phyloP scores from a whole-genome alignment of 352 stramenopile species.

The Phytophthora tentaculata region DNA sequence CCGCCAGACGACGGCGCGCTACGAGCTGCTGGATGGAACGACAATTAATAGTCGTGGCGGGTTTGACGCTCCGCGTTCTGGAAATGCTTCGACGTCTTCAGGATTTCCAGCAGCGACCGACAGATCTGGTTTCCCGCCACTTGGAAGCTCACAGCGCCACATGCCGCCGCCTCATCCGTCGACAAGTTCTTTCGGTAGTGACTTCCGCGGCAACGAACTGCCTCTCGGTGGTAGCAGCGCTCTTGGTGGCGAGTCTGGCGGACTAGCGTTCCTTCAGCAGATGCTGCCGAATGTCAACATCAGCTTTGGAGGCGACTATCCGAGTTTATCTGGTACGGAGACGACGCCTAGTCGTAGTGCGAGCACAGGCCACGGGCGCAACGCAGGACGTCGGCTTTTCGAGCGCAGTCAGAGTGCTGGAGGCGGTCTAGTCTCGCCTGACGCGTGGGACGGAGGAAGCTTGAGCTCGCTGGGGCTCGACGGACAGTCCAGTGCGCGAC shows the following conservation, averaged over 20 bases:
- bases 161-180: slow-evolving; percentile 34
- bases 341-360: slow-evolving; percentile 22
- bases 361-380: slow-evolving; percentile 17
- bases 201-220: slow-evolving; percentile 35
- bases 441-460: slow-evolving; percentile 41
- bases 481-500: slow-evolving; percentile 19
- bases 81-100: slow-evolving; percentile 25
- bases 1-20: slow-evolving; percentile 27
- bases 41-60: slow-evolving; percentile 34
- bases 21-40: slow-evolving; percentile 41
- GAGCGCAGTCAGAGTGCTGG: slow-evolving; percentile 45
- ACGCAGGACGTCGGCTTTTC: slow-evolving; percentile 41
- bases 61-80: slow-evolving; percentile 25
- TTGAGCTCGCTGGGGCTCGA: slow-evolving; percentile 40
- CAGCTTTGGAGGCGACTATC: slow-evolving; percentile 81
- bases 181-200: slow-evolving; percentile 39
- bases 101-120: slow-evolving; percentile 41
- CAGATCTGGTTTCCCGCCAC: slow-evolving; percentile 47
- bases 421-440: slow-evolving; percentile 21
- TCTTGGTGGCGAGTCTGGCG: slow-evolving; percentile 28
- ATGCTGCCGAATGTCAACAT: slow-evolving; percentile 92
- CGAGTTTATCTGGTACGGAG: slow-evolving; percentile 20
- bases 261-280: slow-evolving; percentile 83
- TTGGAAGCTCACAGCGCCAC: slow-evolving; percentile 42
- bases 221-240: slow-evolving; percentile 19